Base-by-base conservation (phyloP, 768 basidiomycete genomes). In the Phaeotremella fagi region DNA sequence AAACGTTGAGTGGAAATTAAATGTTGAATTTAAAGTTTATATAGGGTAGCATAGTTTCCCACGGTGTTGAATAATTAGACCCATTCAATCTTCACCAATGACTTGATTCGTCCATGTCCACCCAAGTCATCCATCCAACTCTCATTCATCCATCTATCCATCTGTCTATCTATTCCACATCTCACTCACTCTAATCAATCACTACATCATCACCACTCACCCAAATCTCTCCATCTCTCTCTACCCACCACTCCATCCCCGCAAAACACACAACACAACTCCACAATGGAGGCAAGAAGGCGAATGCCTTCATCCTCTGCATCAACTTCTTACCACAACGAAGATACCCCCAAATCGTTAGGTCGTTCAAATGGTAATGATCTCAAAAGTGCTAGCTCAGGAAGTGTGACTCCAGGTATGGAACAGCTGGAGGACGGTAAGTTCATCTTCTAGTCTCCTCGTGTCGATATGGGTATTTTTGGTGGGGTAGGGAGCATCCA, bases 381-480 rank as follows among this genome's bases (percentile, higher is more conserved):
- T 16, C 33, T 56, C 1, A 45, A 56, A 20, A 66, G 61, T 52
- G 45, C 52, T 6, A 66, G 64, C 47, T 37, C 54, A 3, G 53
- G 58, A 4, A 66, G 64, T 28, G 50, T 50, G 1, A 63, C 68
- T 7, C 62, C 64, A 2, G 49, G 54, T 9, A 9, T 52, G 33
- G 59, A 60, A 33, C 60, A 64, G 18, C 64, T 64, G 15, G 68
- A 66, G 18, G 68, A 70, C 16, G 64, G 68, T 70, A 54, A 61
- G 64, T 55, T 2, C 1, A n/a, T 18, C 1, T 7, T 45, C 28
- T n/a, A 9, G 28, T 7, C 24, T n/a, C n/a, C n/a, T n/a, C n/a
- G n/a, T n/a, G n/a, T n/a, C n/a, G n/a, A n/a, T n/a, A n/a, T n/a
- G n/a, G n/a, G n/a, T n/a, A n/a, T n/a, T n/a, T n/a, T n/a, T n/a